A percentile compares a stretch with the other conserved stretches of the same genome.
These are phyloP conservation scores for Solidago caesia DNA, from an alignment of 129 eudicot genomes.

Conservation along the genomic window DNA sequence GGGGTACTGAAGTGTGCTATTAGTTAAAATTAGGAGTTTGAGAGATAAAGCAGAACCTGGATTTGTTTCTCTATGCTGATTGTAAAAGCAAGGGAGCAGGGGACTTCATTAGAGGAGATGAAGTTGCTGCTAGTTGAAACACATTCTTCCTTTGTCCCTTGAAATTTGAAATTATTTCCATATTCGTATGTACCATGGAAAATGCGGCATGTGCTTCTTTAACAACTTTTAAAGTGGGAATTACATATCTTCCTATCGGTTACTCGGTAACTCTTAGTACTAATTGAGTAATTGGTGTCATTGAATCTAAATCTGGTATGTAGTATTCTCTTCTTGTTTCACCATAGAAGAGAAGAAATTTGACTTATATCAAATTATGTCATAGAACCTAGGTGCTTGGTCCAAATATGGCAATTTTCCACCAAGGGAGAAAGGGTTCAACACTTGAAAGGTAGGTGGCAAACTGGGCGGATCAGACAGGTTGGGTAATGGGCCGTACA, in stretches of 20 bases:
- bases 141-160: not conserved
- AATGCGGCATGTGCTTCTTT: not conserved
- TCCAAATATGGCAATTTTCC: not conserved
- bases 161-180: not conserved
- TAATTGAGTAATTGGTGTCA: not conserved
- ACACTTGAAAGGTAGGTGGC: too few relatives aligned
- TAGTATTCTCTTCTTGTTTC: not conserved
- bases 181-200: too few relatives aligned
- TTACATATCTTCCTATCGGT: not conserved
- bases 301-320: not conserved
- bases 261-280: not conserved
- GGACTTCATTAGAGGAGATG: too few relatives aligned
- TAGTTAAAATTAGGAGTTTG: not conserved
- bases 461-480: too few relatives aligned
- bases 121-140: too few relatives aligned
- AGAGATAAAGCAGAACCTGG: too few relatives aligned
- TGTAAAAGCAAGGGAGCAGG: too few relatives aligned
- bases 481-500: too few relatives aligned
- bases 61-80: too few relatives aligned
- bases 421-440: not conserved
- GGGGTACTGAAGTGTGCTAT: not conserved
- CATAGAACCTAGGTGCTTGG: not conserved
- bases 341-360: not conserved
- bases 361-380: not conserved
- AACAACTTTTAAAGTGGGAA: not conserved